Conservation (phyloP, 208 protist genomes). For the Angomonas deanei region DNA sequence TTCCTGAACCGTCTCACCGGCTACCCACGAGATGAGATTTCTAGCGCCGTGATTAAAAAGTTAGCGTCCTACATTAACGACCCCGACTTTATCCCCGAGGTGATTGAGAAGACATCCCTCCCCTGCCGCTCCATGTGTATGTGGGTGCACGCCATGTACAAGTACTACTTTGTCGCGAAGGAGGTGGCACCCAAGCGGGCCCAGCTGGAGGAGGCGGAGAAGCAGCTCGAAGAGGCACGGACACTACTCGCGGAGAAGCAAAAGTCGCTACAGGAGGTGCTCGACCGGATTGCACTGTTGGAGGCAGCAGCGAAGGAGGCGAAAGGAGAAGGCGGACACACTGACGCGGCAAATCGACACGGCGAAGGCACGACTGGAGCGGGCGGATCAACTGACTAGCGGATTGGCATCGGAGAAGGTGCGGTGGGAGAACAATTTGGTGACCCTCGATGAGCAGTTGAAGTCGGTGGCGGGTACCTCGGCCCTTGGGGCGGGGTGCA, state of each 20-base stretch:
- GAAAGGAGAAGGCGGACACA: slow-evolving; percentile 67
- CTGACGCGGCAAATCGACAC: slow-evolving; percentile 88
- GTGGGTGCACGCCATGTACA: slow-evolving; percentile 94
- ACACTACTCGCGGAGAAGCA: slow-evolving; percentile 58
- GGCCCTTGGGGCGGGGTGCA: slow-evolving; percentile 78
- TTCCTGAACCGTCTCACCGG: slow-evolving; percentile 86
- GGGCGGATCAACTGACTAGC: slow-evolving; percentile 85
- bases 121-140: slow-evolving; percentile 93
- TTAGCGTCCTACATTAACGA: slow-evolving; percentile 90
- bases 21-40: slow-evolving; percentile 89
- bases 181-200: slow-evolving; percentile 86
- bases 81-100: slow-evolving; percentile 87
- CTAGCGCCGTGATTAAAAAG: slow-evolving; percentile 70
- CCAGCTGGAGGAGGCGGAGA: slow-evolving; percentile 67
- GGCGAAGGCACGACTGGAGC: slow-evolving; percentile 65
- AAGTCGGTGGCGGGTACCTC: slow-evolving; percentile 67
- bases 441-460: slow-evolving; percentile 53
- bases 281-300: slow-evolving; percentile 64
- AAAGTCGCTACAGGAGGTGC: slow-evolving; percentile 62
- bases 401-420: slow-evolving; percentile 77
- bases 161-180: slow-evolving; percentile 90
- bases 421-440: slow-evolving; percentile 67
- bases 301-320: slow-evolving; percentile 68
- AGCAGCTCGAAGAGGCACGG: slow-evolving; percentile 64
- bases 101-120: slow-evolving; percentile 89